Percentiles rank a stretch among this genome's conserved stretches.
phyloP scores from a whole-genome alignment of 345 rosid genomes.

The Lepidium aucheri region DNA sequence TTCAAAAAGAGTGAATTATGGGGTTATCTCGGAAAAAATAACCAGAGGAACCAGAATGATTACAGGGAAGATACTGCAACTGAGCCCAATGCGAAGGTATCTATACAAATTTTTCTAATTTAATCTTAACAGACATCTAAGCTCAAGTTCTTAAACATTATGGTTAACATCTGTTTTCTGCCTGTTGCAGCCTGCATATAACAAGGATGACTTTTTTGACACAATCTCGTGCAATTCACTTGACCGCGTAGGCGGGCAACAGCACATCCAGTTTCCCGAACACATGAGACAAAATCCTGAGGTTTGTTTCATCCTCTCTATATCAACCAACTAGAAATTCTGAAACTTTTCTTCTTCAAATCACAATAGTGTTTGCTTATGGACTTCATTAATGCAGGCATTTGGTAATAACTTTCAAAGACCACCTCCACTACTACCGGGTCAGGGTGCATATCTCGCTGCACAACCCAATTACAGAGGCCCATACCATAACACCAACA shows the following conservation, averaged over 20 bases:
- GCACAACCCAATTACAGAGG: conserved; percentile 24
- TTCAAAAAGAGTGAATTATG: conserved; percentile 62
- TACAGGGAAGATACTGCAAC: conserved; percentile 44
- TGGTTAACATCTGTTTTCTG: not conserved
- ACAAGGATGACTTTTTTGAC: conserved; percentile 89
- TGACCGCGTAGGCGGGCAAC: conserved; percentile 29
- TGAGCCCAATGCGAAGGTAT: conserved; percentile 13
- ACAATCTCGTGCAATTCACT: conserved; percentile 55
- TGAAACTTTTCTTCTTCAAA: not conserved
- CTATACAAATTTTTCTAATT: not conserved
- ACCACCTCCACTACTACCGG: conserved; percentile 22
- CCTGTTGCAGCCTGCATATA: conserved; percentile 62
- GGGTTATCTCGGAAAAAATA: conserved; percentile 49
- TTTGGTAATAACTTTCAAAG: conserved; percentile 20
- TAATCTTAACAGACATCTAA: not conserved
- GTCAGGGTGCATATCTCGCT: conserved; percentile 31
- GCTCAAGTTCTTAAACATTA: not conserved
- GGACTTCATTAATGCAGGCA: not conserved
- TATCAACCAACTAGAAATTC: not conserved
- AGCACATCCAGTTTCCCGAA: conserved; percentile 60
- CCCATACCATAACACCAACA: conserved; percentile 1
- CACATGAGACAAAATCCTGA: conserved; percentile 65
- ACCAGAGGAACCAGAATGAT: conserved; percentile 21
- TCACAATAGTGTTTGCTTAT: not conserved
- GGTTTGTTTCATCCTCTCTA: conserved; percentile 34